Conservation (phyloP, 495 filamentous ascomycete species). For the Melanomma pulvis-pyrius region DNA sequence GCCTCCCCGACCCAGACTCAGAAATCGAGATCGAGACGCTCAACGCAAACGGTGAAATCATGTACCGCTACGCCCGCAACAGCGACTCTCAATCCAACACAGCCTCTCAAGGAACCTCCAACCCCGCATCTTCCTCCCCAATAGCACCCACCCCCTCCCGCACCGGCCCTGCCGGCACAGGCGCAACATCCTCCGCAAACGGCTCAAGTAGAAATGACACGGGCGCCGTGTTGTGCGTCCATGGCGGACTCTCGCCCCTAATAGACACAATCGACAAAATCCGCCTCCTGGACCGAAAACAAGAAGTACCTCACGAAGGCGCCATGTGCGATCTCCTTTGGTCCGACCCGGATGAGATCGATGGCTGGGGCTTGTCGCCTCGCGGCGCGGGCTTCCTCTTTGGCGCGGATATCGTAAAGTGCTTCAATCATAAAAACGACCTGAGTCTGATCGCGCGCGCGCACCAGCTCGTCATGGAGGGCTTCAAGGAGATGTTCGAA, state of each 20-base stretch:
- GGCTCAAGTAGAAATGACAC: slow-evolving; percentile 62
- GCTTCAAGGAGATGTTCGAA: slow-evolving; percentile 99
- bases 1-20: slow-evolving; percentile 55
- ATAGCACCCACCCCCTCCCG: slow-evolving; percentile 45
- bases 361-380: slow-evolving; percentile 94
- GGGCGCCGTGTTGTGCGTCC: slow-evolving; percentile 91
- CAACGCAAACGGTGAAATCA: slow-evolving; percentile 76
- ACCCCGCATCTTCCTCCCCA: slow-evolving; percentile 52
- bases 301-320: slow-evolving; percentile 97
- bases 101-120: slow-evolving; percentile 40
- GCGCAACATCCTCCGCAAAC: slow-evolving; percentile 68
- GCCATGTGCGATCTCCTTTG: slow-evolving; percentile 98
- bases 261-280: slow-evolving; percentile 97
- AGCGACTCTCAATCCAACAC: slow-evolving; percentile 31
- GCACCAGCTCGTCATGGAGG: slow-evolving; percentile 98
- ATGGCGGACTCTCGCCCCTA: slow-evolving; percentile 87
- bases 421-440: slow-evolving; percentile 92
- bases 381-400: slow-evolving; percentile 96
- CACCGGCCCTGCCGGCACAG: slow-evolving; percentile 77
- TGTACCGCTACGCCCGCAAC: slow-evolving; percentile 67
- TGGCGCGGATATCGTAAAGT: slow-evolving; percentile 92
- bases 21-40: slow-evolving; percentile 91
- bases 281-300: slow-evolving; percentile 90
- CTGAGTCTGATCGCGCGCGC: slow-evolving; percentile 89
- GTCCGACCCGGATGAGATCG: slow-evolving; percentile 98